A percentile compares a stretch with the other conserved stretches of the same genome.
phyloP scores from a whole-genome alignment of 176 grass and related monocot species.

The Rhipidocladum racemiflorum region DNA sequence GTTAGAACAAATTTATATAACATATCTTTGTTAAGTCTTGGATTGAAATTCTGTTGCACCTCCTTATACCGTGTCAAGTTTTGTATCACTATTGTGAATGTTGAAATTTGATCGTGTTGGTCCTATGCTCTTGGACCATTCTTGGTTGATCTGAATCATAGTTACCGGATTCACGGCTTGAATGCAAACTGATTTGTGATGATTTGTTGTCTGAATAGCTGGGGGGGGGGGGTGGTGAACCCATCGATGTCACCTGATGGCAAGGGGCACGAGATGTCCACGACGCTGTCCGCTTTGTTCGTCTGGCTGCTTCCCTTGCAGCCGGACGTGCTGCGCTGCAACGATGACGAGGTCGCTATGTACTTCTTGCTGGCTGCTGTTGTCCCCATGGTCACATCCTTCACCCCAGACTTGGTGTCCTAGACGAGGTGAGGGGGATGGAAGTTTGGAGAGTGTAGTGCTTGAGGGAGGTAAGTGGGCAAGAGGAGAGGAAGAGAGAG shows the following conservation, averaged over 20 bases:
- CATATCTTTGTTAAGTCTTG: background rate
- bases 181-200: too few relatives aligned
- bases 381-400: background rate
- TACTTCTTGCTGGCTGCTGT: background rate
- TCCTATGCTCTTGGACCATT: background rate
- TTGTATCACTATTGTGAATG: background rate
- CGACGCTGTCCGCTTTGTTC: background rate
- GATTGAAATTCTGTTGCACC: background rate
- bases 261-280: background rate
- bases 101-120: background rate
- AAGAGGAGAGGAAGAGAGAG: background rate
- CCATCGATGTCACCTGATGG: too few relatives aligned
- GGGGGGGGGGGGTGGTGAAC: too few relatives aligned
- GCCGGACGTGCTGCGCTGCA: background rate
- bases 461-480: background rate
- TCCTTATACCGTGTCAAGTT: background rate
- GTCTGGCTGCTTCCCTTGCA: background rate
- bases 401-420: background rate
- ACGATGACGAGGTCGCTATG: background rate
- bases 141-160: background rate
- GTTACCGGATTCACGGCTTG: background rate
- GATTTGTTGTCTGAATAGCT: too few relatives aligned
- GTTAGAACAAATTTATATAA: slow-evolving; percentile 40
- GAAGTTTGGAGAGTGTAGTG: background rate
- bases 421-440: background rate